Percentiles rank a stretch among this genome's conserved stretches.
Conservation (phyloP, 495 filamentous ascomycete species). For the Penicillium chermesinum region DNA sequence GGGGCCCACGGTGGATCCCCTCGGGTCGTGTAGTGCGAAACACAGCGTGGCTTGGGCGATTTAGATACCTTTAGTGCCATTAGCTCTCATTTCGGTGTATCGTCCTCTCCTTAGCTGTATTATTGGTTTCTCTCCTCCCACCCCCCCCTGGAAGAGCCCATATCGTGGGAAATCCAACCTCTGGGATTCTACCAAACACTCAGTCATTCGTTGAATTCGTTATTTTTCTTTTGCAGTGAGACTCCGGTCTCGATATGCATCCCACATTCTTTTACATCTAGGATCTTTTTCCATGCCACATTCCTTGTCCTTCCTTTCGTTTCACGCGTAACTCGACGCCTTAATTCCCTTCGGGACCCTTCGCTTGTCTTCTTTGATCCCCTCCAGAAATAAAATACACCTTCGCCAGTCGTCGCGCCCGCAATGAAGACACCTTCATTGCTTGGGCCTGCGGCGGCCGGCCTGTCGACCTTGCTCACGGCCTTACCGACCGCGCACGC, state of each 20-base stretch:
- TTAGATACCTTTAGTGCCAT: too few relatives aligned
- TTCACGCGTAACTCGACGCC: slow-evolving; percentile 21
- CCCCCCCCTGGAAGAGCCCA: slow-evolving; percentile 1
- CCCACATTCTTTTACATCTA: slow-evolving; percentile 25
- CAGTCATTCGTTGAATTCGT: slow-evolving; percentile 42
- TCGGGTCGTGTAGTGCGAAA: slow-evolving; percentile 5
- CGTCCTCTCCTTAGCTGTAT: not conserved
- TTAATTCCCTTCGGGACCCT: slow-evolving; percentile 12
- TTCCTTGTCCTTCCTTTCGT: slow-evolving; percentile 27
- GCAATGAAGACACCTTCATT: slow-evolving; percentile 56
- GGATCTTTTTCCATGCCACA: slow-evolving; percentile 25
- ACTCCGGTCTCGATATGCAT: slow-evolving; percentile 28
- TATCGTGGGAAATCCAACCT: slow-evolving; percentile 9
- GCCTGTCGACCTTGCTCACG: slow-evolving; percentile 37
- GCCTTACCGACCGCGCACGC: slow-evolving; percentile 40
- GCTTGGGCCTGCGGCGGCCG: slow-evolving; percentile 51
- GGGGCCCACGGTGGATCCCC: not conserved
- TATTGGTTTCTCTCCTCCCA: slow-evolving; percentile 6
- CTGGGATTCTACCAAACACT: slow-evolving; percentile 29
- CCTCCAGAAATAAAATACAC: slow-evolving; percentile 4
- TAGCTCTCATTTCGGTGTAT: too few relatives aligned
- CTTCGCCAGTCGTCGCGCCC: slow-evolving; percentile 39
- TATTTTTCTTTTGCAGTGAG: slow-evolving; percentile 20
- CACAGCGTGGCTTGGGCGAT: slow-evolving; percentile 8
- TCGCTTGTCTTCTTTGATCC: slow-evolving; percentile 9